Evolutionary conservation across 371 early-diverging fungal species (phyloP).

Genomic region (Mucor plumbeus): DNA sequence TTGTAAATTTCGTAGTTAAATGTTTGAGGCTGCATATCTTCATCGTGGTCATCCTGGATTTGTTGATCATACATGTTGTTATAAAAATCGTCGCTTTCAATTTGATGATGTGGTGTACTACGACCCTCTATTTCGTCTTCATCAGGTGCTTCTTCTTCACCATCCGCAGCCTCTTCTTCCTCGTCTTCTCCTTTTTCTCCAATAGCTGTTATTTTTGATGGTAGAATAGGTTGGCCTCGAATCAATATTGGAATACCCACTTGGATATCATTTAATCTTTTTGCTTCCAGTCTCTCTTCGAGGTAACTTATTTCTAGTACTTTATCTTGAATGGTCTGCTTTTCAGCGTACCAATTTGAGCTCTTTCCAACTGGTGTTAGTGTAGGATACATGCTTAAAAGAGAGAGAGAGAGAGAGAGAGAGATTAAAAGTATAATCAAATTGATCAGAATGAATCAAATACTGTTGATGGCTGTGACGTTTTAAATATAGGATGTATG

Average conservation of each 20-base stretch:
- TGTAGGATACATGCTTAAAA: slow-evolving; percentile 14
- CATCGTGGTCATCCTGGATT: not conserved
- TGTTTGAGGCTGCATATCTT: not conserved
- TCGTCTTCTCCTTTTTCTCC: not conserved
- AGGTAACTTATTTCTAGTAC: not conserved
- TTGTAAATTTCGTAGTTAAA: not conserved
- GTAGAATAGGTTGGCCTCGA: not conserved
- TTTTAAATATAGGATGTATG: not conserved
- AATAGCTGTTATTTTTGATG: not conserved
- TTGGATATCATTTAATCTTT: not conserved
- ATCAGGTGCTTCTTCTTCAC: not conserved
- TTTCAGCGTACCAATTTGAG: slow-evolving; percentile 14
- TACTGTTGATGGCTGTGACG: not conserved
- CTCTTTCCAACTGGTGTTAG: not conserved
- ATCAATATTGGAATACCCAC: slow-evolving; percentile 5
- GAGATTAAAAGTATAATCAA: not conserved
- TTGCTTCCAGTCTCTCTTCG: slow-evolving; percentile 8
- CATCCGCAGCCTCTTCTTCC: not conserved
- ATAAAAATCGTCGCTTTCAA: not conserved
- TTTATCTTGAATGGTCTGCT: slow-evolving; percentile 3
- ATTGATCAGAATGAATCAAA: not conserved
- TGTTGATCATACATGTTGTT: not conserved
- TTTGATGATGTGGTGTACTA: not conserved
- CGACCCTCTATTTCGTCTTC: not conserved
- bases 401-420: not conserved